These are phyloP conservation scores for Ceratobasidium sp. DNA, from an alignment of 1,284 basidiomycete genomes.

Conservation along the genomic window DNA sequence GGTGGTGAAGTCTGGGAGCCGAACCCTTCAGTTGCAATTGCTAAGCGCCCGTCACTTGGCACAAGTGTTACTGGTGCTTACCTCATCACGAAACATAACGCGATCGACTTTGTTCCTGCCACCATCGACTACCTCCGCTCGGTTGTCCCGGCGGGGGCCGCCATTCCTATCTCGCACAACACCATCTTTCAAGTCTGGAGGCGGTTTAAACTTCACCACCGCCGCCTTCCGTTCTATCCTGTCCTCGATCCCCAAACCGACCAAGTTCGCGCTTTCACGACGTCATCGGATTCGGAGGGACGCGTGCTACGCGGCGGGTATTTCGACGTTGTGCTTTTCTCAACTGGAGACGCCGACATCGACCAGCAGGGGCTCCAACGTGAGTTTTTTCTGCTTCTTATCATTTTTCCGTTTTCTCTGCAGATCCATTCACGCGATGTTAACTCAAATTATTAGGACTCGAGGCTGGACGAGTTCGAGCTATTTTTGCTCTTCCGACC, in stretches of 20 bases:
- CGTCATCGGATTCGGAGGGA: not conserved
- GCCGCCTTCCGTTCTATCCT: slow-evolving; percentile 2
- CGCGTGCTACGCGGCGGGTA: not conserved
- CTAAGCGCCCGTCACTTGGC: not conserved
- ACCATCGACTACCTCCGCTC: not conserved
- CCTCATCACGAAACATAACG: slow-evolving; percentile 10
- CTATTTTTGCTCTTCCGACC: slow-evolving; percentile 9
- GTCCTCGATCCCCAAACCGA: not conserved
- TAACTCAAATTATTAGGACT: not conserved
- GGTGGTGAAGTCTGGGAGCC: not conserved
- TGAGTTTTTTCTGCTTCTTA: not conserved
- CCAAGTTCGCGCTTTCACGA: slow-evolving; percentile 1
- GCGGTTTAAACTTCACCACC: slow-evolving; percentile 8
- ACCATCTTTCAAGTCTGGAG: slow-evolving; percentile 5
- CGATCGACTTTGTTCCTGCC: not conserved
- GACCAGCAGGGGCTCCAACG: not conserved
- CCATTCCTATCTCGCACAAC: not conserved
- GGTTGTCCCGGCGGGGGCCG: not conserved
- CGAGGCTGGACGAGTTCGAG: slow-evolving; percentile 14
- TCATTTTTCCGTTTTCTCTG: not conserved
- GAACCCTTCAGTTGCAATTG: not conserved
- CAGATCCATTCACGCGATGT: not conserved
- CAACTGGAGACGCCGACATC: not conserved
- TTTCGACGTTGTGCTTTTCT: slow-evolving; percentile 19
- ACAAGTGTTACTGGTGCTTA: not conserved